Base-by-base conservation (phyloP, 176 grass and related monocot species). In the Microstegium vimineum region DNA sequence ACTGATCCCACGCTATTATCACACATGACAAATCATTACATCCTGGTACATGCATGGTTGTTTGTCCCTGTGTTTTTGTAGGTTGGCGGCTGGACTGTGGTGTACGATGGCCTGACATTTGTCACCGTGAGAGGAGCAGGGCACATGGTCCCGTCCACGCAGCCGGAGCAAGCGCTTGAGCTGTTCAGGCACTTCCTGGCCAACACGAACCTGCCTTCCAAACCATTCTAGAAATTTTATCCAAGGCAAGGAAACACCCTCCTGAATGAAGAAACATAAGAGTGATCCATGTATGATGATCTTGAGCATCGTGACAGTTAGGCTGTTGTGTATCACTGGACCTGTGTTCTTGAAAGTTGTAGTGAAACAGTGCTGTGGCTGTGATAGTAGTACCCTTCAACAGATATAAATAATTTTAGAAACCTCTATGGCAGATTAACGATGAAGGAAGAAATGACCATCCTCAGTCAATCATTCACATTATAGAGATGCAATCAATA, bases 31-130 rank as follows among this genome's bases (percentile, higher is more conserved):
- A 20, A 40, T 75, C 66, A 34, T 68, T n/a, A 31, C 33, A 68
- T 68, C 4, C 1, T 62, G 17, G 10, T 31, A 6, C 9, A 26
- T 54, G 9, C 10, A 9, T 66, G 14, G 14, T 27, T 71, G 2
- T 27, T 35, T 41, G 32, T 71, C 20, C n/a, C 6, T 68, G 66
- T 75, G 62, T 16, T 69, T 25, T 73, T 85, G 62, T 26, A 88
- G 86, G 86, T 92, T 77, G 83, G 90, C 35, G 90, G 90, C n/a
- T 89, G 90, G 90, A 89, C 74, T 18, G 72, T 89, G 36, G 71
- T 83, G 22, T 92, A 79, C 18, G 79, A 92, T 4, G 90, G 90
- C 23, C 67, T 92, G 61, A 92, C 83, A 49, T 92, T 86, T 76
- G 83, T 86, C 51, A 89, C 90, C 8, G 77, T 81, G 85, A 86